Conservation (phyloP, 2,329 filamentous ascomycete species). For the Pleoardoris graminearum region DNA sequence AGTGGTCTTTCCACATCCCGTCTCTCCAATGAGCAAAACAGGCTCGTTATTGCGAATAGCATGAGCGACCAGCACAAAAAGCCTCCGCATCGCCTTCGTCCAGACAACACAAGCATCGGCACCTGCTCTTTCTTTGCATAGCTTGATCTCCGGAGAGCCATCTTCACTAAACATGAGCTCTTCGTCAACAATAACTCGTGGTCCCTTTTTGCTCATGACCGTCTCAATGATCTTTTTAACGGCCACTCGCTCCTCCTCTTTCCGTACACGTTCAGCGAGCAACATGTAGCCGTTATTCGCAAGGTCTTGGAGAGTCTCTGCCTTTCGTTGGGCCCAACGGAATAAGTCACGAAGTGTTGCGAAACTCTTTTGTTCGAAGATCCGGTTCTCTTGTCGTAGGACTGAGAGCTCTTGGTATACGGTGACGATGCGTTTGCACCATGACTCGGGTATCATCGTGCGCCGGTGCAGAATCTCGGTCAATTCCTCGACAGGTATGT, state of each 20-base stretch:
- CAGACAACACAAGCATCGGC: constrained; percentile 67
- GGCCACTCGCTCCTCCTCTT: constrained; percentile 78
- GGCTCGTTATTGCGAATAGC: constrained; percentile 91
- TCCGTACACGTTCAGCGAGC: constrained; percentile 90
- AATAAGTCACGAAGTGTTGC: constrained; percentile 95
- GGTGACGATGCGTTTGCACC: constrained; percentile 86
- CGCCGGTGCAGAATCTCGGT: constrained; percentile 88
- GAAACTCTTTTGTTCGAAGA: constrained; percentile 98
- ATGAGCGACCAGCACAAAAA: constrained; percentile 86
- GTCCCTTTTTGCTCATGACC: constrained; percentile 68
- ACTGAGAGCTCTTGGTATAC: constrained; percentile 93
- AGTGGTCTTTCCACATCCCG: constrained; percentile 96
- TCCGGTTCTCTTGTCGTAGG: constrained; percentile 81
- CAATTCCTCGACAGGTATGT: constrained; percentile 93
- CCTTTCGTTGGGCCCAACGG: constrained; percentile 85
- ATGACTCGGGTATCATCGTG: constrained; percentile 86
- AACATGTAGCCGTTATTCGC: constrained; percentile 96
- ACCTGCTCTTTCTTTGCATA: constrained; percentile 30
- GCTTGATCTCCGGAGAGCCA: constrained; percentile 41
- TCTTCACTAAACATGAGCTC: constrained; percentile 67
- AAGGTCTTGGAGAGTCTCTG: constrained; percentile 84
- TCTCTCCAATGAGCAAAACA: constrained; percentile 92
- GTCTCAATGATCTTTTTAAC: constrained; percentile 88
- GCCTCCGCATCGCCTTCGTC: constrained; percentile 90
- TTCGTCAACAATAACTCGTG: constrained; percentile 73